Conservation (phyloP, 345 rosid species). For the Odontarrhena argentea region DNA sequence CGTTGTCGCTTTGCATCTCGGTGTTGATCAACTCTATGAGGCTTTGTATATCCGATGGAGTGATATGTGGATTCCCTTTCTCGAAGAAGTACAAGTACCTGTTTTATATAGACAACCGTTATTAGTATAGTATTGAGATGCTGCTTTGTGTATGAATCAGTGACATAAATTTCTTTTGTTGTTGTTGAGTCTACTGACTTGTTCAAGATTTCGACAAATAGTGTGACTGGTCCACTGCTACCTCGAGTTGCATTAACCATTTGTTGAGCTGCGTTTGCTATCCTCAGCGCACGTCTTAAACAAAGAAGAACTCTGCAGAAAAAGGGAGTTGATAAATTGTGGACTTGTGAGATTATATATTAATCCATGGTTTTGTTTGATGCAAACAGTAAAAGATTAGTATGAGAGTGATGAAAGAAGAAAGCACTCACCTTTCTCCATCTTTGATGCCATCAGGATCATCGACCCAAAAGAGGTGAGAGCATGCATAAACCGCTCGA, state of each 20-base stretch:
- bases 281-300: constrained; percentile 80
- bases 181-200: constrained; percentile 50
- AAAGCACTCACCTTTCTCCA: constrained; percentile 69
- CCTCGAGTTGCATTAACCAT: constrained; percentile 77
- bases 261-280: constrained; percentile 93
- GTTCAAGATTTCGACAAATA: constrained; percentile 85
- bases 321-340: background rate
- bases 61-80: constrained; percentile 75
- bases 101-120: background rate
- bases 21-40: constrained; percentile 67
- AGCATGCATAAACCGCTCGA: constrained; percentile 88
- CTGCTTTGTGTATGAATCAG: constrained; percentile 13
- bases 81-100: constrained; percentile 84
- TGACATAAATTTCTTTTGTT: background rate
- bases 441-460: constrained; percentile 65
- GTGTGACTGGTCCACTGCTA: constrained; percentile 71
- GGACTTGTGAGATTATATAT: background rate
- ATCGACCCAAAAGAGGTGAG: constrained; percentile 93
- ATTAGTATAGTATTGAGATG: background rate
- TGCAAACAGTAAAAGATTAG: background rate
- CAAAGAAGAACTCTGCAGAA: constrained; percentile 76
- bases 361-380: background rate
- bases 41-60: constrained; percentile 61
- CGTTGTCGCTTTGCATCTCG: constrained; percentile 71
- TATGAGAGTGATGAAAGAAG: constrained; percentile 9